Evolutionary conservation across 2,329 filamentous ascomycete species (phyloP).

Genomic region (Sclerotinia nivalis): DNA sequence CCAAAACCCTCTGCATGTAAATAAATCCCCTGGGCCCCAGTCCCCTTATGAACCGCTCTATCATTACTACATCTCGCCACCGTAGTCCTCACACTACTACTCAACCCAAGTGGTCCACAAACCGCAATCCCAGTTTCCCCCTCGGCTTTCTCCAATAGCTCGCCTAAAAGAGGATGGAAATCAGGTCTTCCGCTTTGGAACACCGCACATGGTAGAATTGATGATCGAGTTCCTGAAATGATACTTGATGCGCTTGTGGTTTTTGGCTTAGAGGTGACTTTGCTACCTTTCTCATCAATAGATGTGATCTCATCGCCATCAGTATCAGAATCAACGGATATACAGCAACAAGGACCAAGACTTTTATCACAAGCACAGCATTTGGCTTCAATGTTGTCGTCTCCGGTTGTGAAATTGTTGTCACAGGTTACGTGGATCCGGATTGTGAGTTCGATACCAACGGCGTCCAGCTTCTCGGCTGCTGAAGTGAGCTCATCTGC

Average conservation of each 20-base stretch:
- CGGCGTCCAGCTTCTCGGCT: conserved; percentile 46
- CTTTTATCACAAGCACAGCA: conserved; percentile 32
- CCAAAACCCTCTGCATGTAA: conserved; percentile 62
- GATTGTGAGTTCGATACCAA: conserved; percentile 52
- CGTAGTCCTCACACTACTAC: conserved; percentile 53
- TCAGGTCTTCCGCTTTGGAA: conserved; percentile 47
- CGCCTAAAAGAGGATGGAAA: conserved; percentile 53
- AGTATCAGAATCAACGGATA: conserved; percentile 15
- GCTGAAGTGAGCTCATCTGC: conserved; percentile 30
- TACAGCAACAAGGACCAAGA: conserved; percentile 30
- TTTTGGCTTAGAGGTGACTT: conserved; percentile 21
- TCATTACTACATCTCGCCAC: conserved; percentile 60
- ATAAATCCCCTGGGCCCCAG: conserved; percentile 62
- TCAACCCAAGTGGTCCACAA: conserved; percentile 58
- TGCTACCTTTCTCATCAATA: conserved; percentile 15
- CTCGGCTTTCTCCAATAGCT: conserved; percentile 55
- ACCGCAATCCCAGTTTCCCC: conserved; percentile 64
- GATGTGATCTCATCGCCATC: not conserved
- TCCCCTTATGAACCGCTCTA: conserved; percentile 63
- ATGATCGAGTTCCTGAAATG: conserved; percentile 41
- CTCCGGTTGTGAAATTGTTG: conserved; percentile 30
- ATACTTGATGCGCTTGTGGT: conserved; percentile 20
- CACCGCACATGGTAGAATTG: conserved; percentile 10
- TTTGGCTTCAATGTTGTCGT: conserved; percentile 12
- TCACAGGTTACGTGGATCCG: conserved; percentile 55